A percentile compares a stretch with the other conserved stretches of the same genome.
phyloP scores from a whole-genome alignment of 257 asterid species.

The Rhazya stricta region DNA sequence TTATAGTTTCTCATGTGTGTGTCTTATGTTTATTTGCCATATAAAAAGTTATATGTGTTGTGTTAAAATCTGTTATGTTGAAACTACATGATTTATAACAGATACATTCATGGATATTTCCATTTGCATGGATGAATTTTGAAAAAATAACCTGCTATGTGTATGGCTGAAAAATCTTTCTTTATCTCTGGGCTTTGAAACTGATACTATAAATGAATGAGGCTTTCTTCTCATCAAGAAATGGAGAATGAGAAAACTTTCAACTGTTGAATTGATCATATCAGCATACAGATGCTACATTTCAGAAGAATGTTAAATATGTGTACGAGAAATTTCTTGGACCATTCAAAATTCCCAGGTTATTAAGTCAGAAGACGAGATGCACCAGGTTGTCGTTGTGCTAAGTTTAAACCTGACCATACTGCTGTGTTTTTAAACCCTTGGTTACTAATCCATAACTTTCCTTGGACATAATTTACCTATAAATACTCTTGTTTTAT shows the following conservation, averaged over 20 bases:
- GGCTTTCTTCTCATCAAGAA: neutral
- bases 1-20: slow-evolving; percentile 26
- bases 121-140: neutral
- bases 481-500: neutral
- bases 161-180: neutral
- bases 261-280: neutral
- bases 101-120: neutral
- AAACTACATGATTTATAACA: neutral
- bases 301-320: neutral
- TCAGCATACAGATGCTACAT: neutral
- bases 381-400: neutral
- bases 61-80: neutral
- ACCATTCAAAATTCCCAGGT: neutral
- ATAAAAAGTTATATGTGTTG: neutral
- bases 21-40: neutral
- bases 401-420: neutral
- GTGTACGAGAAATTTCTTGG: neutral
- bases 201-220: neutral
- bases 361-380: neutral
- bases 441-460: neutral
- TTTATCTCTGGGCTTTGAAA: neutral
- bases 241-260: neutral
- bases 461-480: neutral
- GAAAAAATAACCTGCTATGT: neutral
- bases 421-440: neutral